A percentile compares a stretch with the other conserved stretches of the same genome.
These are phyloP conservation scores for Pelargonium myrrhifolium DNA, from an alignment of 441 rosid genomes.

Conservation along the genomic window DNA sequence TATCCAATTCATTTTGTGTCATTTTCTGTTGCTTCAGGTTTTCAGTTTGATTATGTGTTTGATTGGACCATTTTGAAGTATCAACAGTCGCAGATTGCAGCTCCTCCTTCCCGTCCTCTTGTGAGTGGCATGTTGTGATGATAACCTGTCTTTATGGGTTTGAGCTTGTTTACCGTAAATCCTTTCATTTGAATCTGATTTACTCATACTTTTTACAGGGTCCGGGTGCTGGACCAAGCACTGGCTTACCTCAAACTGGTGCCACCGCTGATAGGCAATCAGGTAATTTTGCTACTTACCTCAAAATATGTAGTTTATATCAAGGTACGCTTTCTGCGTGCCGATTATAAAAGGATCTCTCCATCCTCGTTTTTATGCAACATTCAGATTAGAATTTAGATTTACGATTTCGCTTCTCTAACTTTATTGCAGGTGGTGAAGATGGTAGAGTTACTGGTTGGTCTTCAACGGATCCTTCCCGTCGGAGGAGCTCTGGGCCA, in stretches of 20 bases:
- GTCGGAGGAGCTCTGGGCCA: slow-evolving; percentile 65
- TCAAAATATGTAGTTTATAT: not conserved
- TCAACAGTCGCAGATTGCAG: slow-evolving; percentile 80
- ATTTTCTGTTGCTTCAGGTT: slow-evolving; percentile 43
- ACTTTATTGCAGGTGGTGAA: slow-evolving; percentile 44
- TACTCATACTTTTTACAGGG: slow-evolving; percentile 22
- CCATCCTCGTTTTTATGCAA: too few relatives aligned
- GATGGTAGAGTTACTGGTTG: slow-evolving; percentile 61
- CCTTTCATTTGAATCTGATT: not conserved
- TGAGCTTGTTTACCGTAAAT: not conserved
- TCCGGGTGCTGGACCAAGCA: slow-evolving; percentile 38
- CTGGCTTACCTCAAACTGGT: slow-evolving; percentile 27
- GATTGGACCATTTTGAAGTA: slow-evolving; percentile 57
- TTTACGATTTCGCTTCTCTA: not conserved
- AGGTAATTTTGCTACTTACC: slow-evolving; percentile 21
- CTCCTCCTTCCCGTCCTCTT: slow-evolving; percentile 59
- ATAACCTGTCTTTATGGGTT: not conserved
- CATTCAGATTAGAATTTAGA: not conserved
- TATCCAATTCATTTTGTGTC: slow-evolving; percentile 6
- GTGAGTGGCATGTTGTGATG: slow-evolving; percentile 27
- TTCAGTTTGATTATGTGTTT: slow-evolving; percentile 91
- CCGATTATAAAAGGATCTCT: too few relatives aligned
- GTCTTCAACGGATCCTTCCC: slow-evolving; percentile 51
- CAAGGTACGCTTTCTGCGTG: too few relatives aligned
- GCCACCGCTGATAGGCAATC: slow-evolving; percentile 31